A percentile compares a stretch with the other conserved stretches of the same genome.
These are phyloP conservation scores for Wallacemonas rigidus DNA, from an alignment of 208 protist genomes.

Conservation along the genomic window DNA sequence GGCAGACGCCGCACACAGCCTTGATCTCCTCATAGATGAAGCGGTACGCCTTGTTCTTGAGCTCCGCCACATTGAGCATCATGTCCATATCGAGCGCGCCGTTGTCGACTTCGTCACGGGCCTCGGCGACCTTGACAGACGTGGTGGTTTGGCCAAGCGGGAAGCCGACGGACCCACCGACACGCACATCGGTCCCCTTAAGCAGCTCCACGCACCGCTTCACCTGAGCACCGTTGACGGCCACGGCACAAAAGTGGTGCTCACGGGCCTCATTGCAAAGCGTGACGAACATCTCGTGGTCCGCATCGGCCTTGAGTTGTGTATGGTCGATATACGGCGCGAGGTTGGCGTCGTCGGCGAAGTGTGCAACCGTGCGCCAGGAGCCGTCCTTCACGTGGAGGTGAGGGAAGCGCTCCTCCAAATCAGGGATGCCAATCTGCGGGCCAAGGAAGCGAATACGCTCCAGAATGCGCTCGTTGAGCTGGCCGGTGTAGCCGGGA, in stretches of 20 bases:
- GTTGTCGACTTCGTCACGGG: conserved; percentile 48
- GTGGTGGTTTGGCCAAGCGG: conserved; percentile 90
- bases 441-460: conserved; percentile 49
- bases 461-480: conserved; percentile 59
- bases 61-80: conserved; percentile 92
- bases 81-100: conserved; percentile 96
- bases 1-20: conserved; percentile 45
- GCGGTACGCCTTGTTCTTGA: conserved; percentile 85
- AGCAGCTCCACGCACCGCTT: conserved; percentile 48
- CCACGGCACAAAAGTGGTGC: conserved; percentile 90
- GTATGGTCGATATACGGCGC: conserved; percentile 93
- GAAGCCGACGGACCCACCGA: conserved; percentile 88
- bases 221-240: conserved; percentile 90
- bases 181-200: conserved; percentile 45
- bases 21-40: conserved; percentile 90
- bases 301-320: conserved; percentile 81
- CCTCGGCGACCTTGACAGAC: conserved; percentile 85
- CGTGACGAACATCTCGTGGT: conserved; percentile 40
- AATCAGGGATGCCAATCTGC: conserved; percentile 41
- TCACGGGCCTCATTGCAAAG: conserved; percentile 89
- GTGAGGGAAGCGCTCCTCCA: conserved; percentile 67
- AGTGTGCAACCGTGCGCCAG: conserved; percentile 34
- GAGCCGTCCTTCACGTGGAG: conserved; percentile 45
- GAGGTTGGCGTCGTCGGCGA: conserved; percentile 25
- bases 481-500: conserved; percentile 61